Conservation (phyloP, 1,139 yeast genomes). For the Yamadazyma friedrichii region DNA sequence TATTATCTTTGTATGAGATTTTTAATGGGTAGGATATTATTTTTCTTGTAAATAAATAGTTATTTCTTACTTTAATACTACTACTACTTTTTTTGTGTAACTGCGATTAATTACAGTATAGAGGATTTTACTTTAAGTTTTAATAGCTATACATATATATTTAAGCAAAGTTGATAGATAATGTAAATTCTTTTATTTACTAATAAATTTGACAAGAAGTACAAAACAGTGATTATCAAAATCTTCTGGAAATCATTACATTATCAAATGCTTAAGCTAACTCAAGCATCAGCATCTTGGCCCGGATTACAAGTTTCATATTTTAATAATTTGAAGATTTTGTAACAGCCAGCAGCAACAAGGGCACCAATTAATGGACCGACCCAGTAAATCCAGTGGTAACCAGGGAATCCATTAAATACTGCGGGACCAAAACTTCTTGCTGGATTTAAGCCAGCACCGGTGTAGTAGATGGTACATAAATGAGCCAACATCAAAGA, state of each 20-base stretch:
- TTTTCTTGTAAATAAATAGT: neutral
- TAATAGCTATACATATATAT: too few relatives aligned
- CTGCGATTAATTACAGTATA: too few relatives aligned
- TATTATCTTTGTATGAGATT: constrained; percentile 37
- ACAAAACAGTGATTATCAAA: too few relatives aligned
- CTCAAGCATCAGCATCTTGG: constrained; percentile 48
- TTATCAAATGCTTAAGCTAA: too few relatives aligned
- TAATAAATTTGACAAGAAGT: too few relatives aligned
- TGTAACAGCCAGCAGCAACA: constrained; percentile 68
- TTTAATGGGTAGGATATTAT: constrained; percentile 16
- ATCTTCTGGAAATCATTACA: too few relatives aligned
- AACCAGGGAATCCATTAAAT: constrained; percentile 72
- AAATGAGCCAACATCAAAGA: constrained; percentile 82
- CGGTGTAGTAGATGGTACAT: constrained; percentile 80
- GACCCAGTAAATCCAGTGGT: constrained; percentile 93
- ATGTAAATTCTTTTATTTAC: too few relatives aligned
- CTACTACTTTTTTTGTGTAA: neutral
- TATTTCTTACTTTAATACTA: too few relatives aligned
- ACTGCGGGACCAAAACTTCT: constrained; percentile 84
- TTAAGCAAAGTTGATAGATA: too few relatives aligned
- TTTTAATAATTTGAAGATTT: constrained; percentile 61
- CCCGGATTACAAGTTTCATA: constrained; percentile 75
- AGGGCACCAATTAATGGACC: constrained; percentile 76
- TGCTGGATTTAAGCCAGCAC: constrained; percentile 93
- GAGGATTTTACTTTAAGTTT: too few relatives aligned